Evolutionary conservation across 495 filamentous ascomycete genomes (phyloP), one percentile per base, ranked within the genome.

Genomic region (Aspergillus heteromorphus): DNA sequence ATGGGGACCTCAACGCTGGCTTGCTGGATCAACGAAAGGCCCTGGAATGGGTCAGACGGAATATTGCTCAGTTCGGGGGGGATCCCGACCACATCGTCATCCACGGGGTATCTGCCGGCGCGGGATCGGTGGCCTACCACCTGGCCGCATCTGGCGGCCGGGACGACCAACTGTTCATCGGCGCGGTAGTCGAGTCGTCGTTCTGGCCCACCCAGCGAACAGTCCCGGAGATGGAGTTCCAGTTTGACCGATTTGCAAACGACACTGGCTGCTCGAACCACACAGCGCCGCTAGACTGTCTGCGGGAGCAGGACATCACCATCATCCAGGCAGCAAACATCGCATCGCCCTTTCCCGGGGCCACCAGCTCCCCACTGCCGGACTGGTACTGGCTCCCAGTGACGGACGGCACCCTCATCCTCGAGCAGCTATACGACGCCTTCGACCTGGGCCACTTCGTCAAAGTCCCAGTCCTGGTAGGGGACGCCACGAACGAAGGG

Each of bases 51-150:
- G 78, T 89, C 6, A 73, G 80, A 57, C 64, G 77, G 31, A 63
- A 87, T 53, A 84, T 88, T 21, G 59, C n/a, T n/a, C n/a, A 83
- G 67, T 89, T 91, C 54, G 87, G 87, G 25, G 87, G 87, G 16
- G 79, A 89, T 54, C 84, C 85, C 0, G 57, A 75, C 16, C 85
- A 85, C 55, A 81, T 90, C 16, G 81, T 85, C 7, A 83, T 90
- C 36, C 79, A 83, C 56, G 85, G 87, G 21, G 82, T 77, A 2
- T 86, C 82, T 6, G 85, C 87, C 0, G 87, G 87, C 10, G 86
- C 79, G 1, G 85, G 74, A 0, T 83, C 82, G 0, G 80, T 89
- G 0, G 76, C 79, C 4, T 68, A 86, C 54, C 87, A 89, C 48
- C 68, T 89, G 7, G 68, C 83, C 0, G 83, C 86, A 0, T 83